Conservation (phyloP, 1,284 basidiomycete genomes). For the Boletus hoseneyae region DNA sequence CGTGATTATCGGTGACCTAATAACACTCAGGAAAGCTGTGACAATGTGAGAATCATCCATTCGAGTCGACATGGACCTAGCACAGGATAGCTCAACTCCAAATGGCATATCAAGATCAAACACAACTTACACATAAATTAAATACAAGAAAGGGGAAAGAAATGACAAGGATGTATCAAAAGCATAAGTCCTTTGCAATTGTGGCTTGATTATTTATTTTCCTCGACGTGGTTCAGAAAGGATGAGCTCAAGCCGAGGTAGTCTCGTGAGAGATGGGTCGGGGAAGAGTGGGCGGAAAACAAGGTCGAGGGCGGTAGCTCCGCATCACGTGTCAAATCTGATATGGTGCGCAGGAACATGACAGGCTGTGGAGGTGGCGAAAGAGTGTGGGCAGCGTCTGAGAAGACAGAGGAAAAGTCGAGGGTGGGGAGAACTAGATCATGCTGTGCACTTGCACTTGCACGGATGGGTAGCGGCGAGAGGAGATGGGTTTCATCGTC, state of each 20-base stretch:
- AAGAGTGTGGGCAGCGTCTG: conserved; percentile 5
- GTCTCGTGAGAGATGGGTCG: conserved; percentile 21
- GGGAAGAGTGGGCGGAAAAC: conserved; percentile 2
- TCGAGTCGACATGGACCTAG: not conserved
- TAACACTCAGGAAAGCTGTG: not conserved
- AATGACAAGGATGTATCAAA: not conserved
- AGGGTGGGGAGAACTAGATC: conserved; percentile 65
- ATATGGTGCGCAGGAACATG: conserved; percentile 24
- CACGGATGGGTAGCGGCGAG: conserved; percentile 7
- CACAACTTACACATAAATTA: not conserved
- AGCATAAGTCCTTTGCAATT: not conserved
- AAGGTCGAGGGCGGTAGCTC: not conserved
- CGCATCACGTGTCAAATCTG: conserved; percentile 22
- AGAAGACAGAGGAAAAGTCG: conserved; percentile 51
- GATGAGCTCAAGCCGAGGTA: conserved; percentile 18
- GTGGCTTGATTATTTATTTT: too few species aligned
- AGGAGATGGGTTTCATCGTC: conserved; percentile 3
- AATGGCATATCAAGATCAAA: not conserved
- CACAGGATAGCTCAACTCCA: not conserved
- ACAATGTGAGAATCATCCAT: not conserved
- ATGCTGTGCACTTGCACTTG: conserved; percentile 27
- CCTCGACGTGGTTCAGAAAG: conserved; percentile 14
- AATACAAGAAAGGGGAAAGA: not conserved
- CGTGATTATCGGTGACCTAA: not conserved
- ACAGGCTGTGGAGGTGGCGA: conserved; percentile 15